These are phyloP conservation scores for Kitagawia praeruptora DNA, from an alignment of 129 eudicot species.

Conservation along the genomic window DNA sequence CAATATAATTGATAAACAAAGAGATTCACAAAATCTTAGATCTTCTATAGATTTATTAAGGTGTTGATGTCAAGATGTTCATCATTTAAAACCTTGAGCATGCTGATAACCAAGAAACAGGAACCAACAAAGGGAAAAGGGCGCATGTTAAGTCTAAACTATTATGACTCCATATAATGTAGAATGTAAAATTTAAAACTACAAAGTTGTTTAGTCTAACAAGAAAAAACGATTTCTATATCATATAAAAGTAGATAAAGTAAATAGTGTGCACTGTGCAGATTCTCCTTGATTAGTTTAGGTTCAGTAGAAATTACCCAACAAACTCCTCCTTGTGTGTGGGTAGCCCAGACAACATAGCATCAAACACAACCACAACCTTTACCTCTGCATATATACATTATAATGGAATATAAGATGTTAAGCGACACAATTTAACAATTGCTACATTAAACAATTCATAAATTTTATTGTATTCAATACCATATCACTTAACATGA, in stretches of 20 bases:
- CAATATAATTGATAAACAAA: background rate
- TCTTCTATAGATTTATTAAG: background rate
- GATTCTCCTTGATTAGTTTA: background rate
- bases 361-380: constrained; percentile 98
- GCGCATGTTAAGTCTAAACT: background rate
- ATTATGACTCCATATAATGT: background rate
- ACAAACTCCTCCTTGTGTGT: constrained; percentile 68
- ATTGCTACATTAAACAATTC: background rate
- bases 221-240: background rate
- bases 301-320: constrained; percentile 49
- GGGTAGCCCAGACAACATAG: constrained; percentile 72
- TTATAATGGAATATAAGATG: constrained; percentile 11
- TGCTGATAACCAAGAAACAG: background rate
- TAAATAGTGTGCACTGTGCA: background rate
- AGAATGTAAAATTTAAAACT: background rate
- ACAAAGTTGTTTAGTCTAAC: background rate
- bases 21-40: background rate
- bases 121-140: background rate
- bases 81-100: background rate
- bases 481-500: background rate
- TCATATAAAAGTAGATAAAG: background rate
- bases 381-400: constrained; percentile 56
- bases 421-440: background rate
- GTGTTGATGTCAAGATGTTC: background rate
- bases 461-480: background rate